Evolutionary conservation across 805 yeast genomes (phyloP), one percentile per base, ranked within the genome.

Genomic region (Ogataea corticis): DNA sequence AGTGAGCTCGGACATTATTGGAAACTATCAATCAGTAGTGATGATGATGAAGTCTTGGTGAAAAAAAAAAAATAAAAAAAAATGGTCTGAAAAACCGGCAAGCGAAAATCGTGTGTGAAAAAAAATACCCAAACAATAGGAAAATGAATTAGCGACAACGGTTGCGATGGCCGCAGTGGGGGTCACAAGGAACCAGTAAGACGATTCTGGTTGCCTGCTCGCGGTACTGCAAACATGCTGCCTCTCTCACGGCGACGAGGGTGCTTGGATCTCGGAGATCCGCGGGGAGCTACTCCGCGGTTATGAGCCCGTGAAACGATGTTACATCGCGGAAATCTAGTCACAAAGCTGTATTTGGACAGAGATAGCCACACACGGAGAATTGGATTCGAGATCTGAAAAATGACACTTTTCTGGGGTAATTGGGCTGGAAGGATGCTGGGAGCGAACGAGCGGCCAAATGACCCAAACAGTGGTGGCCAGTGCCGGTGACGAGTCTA

Each of bases 1-100:
- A 37, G 82, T 66, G 49, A 77, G 70, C 65, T 71, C 71, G 33
- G 49, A 42, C 47, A 41, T 42, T 38, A 16, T 23, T 21, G 25
- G 25, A 21, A 21, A 21, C 25, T 21, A 21, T 5, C 25, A 9
- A 9, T n/a, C 5, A 21, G 25, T 21, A 21, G 25, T 21, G n/a
- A 9, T 5, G 25, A 21, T 21, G 9, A 5, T 21, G 25, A 6
- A 21, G 9, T 21, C 25, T 21, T 21, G 25, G 17, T 10, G 13
- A 33, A 33, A 33, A 33, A 33, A 18, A 18, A 33, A 18, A n/a
- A 17, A 10, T 18, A 19, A 21, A 21, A 18, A 33, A 33, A 33
- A 33, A 18, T 11, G 6, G 18, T 18, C 5, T 14, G n/a, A 17
- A 17, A 11, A 25, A 12, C 13, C 37, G 25, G 37, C 25, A 30